Percentiles rank a stretch among this genome's conserved stretches.
Evolutionary conservation across 2,329 filamentous ascomycete genomes (phyloP).

Genomic region (Thyridium curvatum): DNA sequence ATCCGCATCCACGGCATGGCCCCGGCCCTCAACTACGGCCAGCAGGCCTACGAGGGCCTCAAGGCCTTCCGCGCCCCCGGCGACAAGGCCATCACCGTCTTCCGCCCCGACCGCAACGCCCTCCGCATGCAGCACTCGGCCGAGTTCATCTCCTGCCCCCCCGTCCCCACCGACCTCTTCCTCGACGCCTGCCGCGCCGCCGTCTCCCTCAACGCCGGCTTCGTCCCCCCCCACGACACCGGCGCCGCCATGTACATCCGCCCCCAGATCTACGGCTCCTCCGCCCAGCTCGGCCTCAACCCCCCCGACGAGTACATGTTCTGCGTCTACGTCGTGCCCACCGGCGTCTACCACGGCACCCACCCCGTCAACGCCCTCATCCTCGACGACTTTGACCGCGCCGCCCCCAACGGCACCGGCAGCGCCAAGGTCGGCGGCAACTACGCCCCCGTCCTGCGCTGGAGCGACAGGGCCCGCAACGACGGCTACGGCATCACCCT

Average conservation of each 20-base stretch:
- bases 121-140: conserved; percentile 78
- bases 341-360: conserved; percentile 88
- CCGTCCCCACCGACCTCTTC: conserved; percentile 72
- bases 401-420: conserved; percentile 86
- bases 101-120: conserved; percentile 83
- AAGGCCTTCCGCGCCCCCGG: conserved; percentile 84
- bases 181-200: conserved; percentile 70
- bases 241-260: conserved; percentile 91
- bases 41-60: conserved; percentile 97
- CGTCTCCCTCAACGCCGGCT: conserved; percentile 83
- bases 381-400: conserved; percentile 87
- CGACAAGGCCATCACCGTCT: conserved; percentile 69
- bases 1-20: conserved; percentile 92
- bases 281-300: conserved; percentile 77
- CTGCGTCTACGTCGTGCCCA: conserved; percentile 82
- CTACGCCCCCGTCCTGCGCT: conserved; percentile 85
- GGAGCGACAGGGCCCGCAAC: conserved; percentile 73
- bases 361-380: conserved; percentile 84
- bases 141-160: conserved; percentile 75
- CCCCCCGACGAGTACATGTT: conserved; percentile 92
- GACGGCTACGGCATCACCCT: conserved; percentile 91
- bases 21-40: conserved; percentile 91
- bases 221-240: conserved; percentile 82
- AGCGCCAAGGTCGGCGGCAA: conserved; percentile 94
- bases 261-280: conserved; percentile 80